phyloP scores from a whole-genome alignment of 495 filamentous ascomycete genomes.

The Pseudomonodictys pantanalensis region DNA sequence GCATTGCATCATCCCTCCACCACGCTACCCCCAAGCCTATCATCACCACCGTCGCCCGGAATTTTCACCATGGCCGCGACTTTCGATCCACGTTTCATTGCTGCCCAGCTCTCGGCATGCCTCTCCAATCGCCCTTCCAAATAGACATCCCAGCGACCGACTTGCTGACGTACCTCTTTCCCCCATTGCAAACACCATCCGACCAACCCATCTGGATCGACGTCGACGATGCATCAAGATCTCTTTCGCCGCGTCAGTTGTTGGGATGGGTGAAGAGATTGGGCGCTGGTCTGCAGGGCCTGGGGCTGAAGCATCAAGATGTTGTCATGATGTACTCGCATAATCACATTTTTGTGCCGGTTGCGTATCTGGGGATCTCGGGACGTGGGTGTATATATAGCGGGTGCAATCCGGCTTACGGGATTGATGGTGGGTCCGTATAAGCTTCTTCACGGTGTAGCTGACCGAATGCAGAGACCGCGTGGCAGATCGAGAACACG shows the following conservation, averaged over 20 bases:
- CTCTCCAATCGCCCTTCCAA: slow-evolving; percentile 38
- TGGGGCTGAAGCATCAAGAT: slow-evolving; percentile 42
- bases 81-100: too few relatives aligned
- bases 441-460: not conserved
- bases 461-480: slow-evolving; percentile 28
- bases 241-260: slow-evolving; percentile 43
- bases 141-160: slow-evolving; percentile 47
- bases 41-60: too few relatives aligned
- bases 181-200: slow-evolving; percentile 37
- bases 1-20: too few relatives aligned
- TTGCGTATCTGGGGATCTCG: slow-evolving; percentile 47
- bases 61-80: too few relatives aligned
- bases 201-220: slow-evolving; percentile 50
- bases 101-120: too few relatives aligned
- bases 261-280: slow-evolving; percentile 47
- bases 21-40: too few relatives aligned
- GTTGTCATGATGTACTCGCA: slow-evolving; percentile 47
- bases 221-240: slow-evolving; percentile 40
- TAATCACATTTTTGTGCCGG: slow-evolving; percentile 52
- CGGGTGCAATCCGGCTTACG: slow-evolving; percentile 42
- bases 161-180: slow-evolving; percentile 48
- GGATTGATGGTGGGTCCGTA: slow-evolving; percentile 29
- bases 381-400: slow-evolving; percentile 45
- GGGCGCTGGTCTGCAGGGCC: slow-evolving; percentile 43
- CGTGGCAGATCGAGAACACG: slow-evolving; percentile 43